Conservation (phyloP, 305 asterid species). For the Fraxinus platypoda region DNA sequence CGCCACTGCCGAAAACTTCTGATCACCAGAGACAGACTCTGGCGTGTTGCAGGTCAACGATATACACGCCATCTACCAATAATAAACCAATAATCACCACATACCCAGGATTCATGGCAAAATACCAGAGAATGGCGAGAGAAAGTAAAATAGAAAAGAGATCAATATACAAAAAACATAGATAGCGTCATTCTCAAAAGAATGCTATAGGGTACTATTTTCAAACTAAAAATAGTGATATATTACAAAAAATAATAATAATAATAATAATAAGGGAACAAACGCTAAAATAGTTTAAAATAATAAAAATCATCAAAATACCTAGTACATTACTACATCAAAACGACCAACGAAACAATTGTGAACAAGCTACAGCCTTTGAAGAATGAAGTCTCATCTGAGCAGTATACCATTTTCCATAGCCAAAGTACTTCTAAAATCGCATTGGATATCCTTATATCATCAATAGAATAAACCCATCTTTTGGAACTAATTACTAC, state of each 20-base stretch:
- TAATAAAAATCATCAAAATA: too few relatives aligned
- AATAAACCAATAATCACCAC: too few relatives aligned
- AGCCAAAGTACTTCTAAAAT: neutral
- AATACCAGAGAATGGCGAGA: too few relatives aligned
- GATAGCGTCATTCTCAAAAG: neutral
- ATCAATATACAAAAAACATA: neutral
- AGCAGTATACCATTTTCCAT: neutral
- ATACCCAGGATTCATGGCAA: too few relatives aligned
- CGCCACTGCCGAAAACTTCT: slow-evolving; percentile 12
- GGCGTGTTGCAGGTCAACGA: slow-evolving; percentile 29
- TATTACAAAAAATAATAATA: neutral
- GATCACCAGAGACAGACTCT: slow-evolving; percentile 28
- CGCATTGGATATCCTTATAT: neutral
- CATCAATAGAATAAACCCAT: neutral
- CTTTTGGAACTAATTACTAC: neutral
- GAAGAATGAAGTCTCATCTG: neutral
- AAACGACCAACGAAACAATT: too few relatives aligned
- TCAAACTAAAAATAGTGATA: neutral
- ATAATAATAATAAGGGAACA: neutral
- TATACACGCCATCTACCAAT: slow-evolving; percentile 27
- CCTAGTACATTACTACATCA: too few relatives aligned
- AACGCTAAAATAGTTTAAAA: too few relatives aligned
- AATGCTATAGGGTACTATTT: neutral
- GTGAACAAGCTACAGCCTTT: neutral
- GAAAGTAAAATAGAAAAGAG: too few relatives aligned